Evolutionary conservation across 768 basidiomycete species (phyloP).

Genomic region (Rhodotorula graminis): DNA sequence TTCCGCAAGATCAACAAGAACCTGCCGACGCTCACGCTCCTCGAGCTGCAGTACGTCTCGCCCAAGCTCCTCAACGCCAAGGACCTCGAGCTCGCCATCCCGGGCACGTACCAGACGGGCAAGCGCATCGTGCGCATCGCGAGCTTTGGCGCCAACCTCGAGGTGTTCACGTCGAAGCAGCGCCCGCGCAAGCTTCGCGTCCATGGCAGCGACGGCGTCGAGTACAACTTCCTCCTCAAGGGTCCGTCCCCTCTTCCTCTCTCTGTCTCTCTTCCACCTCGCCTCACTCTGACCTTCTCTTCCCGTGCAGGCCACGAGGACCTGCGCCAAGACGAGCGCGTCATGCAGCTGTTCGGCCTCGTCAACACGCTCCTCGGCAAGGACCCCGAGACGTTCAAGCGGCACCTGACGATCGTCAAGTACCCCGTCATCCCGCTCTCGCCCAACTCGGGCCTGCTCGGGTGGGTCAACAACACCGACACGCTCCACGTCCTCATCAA

Average conservation of each 20-base stretch:
- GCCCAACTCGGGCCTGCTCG: conserved; percentile 86
- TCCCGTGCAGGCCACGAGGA: conserved; percentile 79
- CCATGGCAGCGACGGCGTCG: conserved; percentile 83
- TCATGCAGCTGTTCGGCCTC: conserved; percentile 97
- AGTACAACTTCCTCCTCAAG: conserved; percentile 88
- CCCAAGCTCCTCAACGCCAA: conserved; percentile 82
- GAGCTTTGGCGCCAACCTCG: conserved; percentile 80
- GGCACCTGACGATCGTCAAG: conserved; percentile 87
- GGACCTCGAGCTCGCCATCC: conserved; percentile 89
- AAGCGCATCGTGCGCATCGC: conserved; percentile 73
- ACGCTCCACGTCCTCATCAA: conserved; percentile 93
- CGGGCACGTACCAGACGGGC: conserved; percentile 78
- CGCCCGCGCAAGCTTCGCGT: conserved; percentile 81
- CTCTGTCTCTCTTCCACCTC: not conserved
- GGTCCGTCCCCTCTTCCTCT: conserved; percentile 55
- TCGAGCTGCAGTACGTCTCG: conserved; percentile 96
- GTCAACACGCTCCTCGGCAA: conserved; percentile 90
- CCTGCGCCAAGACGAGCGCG: conserved; percentile 94
- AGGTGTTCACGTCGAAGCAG: conserved; percentile 94
- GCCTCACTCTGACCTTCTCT: not conserved
- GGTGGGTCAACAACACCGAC: conserved; percentile 94
- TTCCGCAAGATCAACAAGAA: conserved; percentile 97
- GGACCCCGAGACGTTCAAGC: conserved; percentile 91
- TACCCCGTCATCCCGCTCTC: conserved; percentile 91
- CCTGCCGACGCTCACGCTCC: conserved; percentile 67